Percentiles rank a stretch among this genome's conserved stretches.
Evolutionary conservation across 768 basidiomycete genomes (phyloP).

Genomic region (Tricholomella constricta): DNA sequence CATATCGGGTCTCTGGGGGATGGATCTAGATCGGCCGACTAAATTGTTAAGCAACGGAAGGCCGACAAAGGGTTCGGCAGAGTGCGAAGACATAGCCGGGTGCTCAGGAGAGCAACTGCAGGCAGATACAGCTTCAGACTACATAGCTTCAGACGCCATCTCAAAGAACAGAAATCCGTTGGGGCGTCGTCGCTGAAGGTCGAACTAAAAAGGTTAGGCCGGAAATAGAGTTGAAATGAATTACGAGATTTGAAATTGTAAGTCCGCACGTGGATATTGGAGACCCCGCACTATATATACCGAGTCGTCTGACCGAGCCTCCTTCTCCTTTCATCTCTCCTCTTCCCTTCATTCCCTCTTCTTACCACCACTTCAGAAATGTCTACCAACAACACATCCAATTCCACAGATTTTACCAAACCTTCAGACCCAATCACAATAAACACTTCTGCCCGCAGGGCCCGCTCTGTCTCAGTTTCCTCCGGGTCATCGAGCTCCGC

Average conservation of each 20-base stretch:
- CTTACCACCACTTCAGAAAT: conserved; percentile 4
- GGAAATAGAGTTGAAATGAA: conserved; percentile 7
- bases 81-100: neutral
- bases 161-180: no score
- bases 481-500: conserved; percentile 59
- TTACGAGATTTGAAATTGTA: conserved; percentile 1
- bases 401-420: conserved; percentile 29
- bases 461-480: conserved; percentile 65
- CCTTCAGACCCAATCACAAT: conserved; percentile 73
- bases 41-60: neutral
- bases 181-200: no score
- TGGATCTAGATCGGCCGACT: conserved; percentile 3
- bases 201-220: neutral
- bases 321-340: conserved; percentile 13
- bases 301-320: conserved; percentile 10
- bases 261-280: conserved; percentile 17
- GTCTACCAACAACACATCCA: conserved; percentile 29
- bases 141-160: no score
- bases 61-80: neutral
- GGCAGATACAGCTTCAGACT: neutral
- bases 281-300: conserved; percentile 25
- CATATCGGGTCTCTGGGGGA: neutral
- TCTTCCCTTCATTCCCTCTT: conserved; percentile 23
- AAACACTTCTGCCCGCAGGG: conserved; percentile 40
- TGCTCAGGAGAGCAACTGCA: no score